Percentiles rank a stretch among this genome's conserved stretches.
Conservation (phyloP, 805 yeast species). For the Schizosaccharomyces japonicus region DNA sequence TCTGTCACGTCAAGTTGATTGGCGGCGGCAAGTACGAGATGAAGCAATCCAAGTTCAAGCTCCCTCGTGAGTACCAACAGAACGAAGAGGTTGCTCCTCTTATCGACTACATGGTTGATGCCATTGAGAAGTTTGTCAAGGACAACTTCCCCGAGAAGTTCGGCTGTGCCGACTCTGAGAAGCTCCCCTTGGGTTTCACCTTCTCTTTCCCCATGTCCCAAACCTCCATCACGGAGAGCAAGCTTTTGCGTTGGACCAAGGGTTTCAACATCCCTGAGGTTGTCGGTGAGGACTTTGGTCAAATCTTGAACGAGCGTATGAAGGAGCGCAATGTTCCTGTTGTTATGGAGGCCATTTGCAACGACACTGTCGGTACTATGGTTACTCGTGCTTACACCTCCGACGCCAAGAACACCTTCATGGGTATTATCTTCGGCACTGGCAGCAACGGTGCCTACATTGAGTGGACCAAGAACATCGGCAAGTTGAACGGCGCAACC, state of each 20-base stretch:
- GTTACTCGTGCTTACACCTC: slow-evolving; percentile 64
- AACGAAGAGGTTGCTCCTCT: slow-evolving; percentile 40
- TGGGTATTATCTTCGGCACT: slow-evolving; percentile 88
- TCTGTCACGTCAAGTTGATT: slow-evolving; percentile 54
- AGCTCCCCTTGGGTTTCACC: slow-evolving; percentile 68
- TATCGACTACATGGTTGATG: slow-evolving; percentile 50
- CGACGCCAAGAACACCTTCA: slow-evolving; percentile 35
- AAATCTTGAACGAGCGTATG: slow-evolving; percentile 42
- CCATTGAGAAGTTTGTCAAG: slow-evolving; percentile 38
- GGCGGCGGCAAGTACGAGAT: slow-evolving; percentile 47
- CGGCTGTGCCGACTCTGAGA: slow-evolving; percentile 13
- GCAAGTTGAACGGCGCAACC: slow-evolving; percentile 25
- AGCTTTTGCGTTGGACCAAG: slow-evolving; percentile 83
- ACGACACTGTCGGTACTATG: slow-evolving; percentile 88
- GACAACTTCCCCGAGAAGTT: slow-evolving; percentile 35
- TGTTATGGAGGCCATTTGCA: slow-evolving; percentile 64
- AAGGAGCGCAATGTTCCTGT: slow-evolving; percentile 33
- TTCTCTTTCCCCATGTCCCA: slow-evolving; percentile 85
- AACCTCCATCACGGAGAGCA: slow-evolving; percentile 54
- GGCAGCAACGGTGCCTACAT: slow-evolving; percentile 93
- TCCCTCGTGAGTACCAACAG: slow-evolving; percentile 50
- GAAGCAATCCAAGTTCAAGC: slow-evolving; percentile 51
- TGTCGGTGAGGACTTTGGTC: slow-evolving; percentile 63
- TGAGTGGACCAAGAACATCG: slow-evolving; percentile 51
- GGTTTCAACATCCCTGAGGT: slow-evolving; percentile 75